phyloP scores from a whole-genome alignment of 768 basidiomycete species.

The Suillus luteus region DNA sequence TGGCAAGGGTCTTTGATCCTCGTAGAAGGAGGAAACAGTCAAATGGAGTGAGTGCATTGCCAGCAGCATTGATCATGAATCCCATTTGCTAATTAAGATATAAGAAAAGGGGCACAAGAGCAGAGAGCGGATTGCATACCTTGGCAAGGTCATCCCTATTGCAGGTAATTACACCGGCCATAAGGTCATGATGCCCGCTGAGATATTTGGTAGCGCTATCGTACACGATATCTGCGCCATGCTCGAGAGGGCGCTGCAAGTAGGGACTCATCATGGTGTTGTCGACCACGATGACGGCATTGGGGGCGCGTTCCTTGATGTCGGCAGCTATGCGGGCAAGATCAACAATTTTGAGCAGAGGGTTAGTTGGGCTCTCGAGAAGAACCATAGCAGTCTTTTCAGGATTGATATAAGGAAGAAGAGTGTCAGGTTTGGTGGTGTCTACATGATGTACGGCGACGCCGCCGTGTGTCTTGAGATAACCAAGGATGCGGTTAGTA shows the following conservation, averaged over 20 bases:
- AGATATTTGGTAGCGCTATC: conserved; percentile 98
- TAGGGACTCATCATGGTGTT: conserved; percentile 99
- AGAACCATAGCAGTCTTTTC: conserved; percentile 86
- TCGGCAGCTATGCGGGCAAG: conserved; percentile 79
- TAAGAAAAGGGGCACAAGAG: neutral
- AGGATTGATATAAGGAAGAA: conserved; percentile 65
- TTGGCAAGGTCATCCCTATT: conserved; percentile 90
- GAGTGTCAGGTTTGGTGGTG: conserved; percentile 71
- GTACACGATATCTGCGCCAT: conserved; percentile 96
- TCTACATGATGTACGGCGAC: conserved; percentile 93
- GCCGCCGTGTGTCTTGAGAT: conserved; percentile 84
- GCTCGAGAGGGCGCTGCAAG: conserved; percentile 90
- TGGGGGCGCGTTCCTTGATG: conserved; percentile 79
- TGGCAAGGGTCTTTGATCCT: conserved; percentile 92
- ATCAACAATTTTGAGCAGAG: conserved; percentile 92
- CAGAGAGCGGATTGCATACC: conserved; percentile 39
- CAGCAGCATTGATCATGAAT: conserved; percentile 90
- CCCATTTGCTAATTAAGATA: conserved; percentile 66
- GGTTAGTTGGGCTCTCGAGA: conserved; percentile 97
- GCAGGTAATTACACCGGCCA: conserved; percentile 95
- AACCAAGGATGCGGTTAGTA: conserved; percentile 91
- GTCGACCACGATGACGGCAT: conserved; percentile 87
- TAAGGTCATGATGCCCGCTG: conserved; percentile 97
- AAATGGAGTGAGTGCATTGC: conserved; percentile 93
- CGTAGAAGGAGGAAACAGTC: conserved; percentile 96